A percentile compares a stretch with the other conserved stretches of the same genome.
Conservation (phyloP, 139 green algal genomes). For the Parachlorella kessleri region DNA sequence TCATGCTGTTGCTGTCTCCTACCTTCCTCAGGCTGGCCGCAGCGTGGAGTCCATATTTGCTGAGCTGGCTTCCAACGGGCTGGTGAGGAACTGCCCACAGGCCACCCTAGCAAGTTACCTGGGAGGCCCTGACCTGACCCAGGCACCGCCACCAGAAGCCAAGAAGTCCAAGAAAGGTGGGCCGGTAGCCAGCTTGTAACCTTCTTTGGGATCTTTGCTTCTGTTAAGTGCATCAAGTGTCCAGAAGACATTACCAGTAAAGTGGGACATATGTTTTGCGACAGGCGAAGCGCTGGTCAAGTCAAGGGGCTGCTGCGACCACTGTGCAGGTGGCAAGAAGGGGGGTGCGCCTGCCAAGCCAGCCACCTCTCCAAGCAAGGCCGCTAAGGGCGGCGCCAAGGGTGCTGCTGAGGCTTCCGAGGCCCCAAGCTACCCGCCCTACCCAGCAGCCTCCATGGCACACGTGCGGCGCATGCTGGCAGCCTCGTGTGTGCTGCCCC, state of each 20-base stretch:
- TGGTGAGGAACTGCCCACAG: slow-evolving; percentile 61
- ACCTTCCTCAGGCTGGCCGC: slow-evolving; percentile 64
- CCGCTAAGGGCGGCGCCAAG: slow-evolving; percentile 15
- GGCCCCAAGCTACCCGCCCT: too few relatives aligned
- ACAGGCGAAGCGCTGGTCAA: too few relatives aligned
- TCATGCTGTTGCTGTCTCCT: too few relatives aligned
- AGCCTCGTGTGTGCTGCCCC: slow-evolving; percentile 80
- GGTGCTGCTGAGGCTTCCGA: neutral
- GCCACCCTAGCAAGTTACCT: slow-evolving; percentile 71
- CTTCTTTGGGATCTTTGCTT: too few relatives aligned
- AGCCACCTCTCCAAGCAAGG: neutral
- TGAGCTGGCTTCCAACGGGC: slow-evolving; percentile 80
- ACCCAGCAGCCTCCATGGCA: slow-evolving; percentile 69
- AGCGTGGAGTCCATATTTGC: slow-evolving; percentile 86
- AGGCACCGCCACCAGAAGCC: neutral
- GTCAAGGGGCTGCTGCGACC: too few relatives aligned
- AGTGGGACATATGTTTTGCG: too few relatives aligned
- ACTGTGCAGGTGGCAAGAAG: neutral
- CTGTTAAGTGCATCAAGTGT: too few relatives aligned
- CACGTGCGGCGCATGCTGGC: slow-evolving; percentile 78
- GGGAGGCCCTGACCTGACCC: slow-evolving; percentile 32
- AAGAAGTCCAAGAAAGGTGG: slow-evolving; percentile 45
- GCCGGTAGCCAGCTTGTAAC: too few relatives aligned
- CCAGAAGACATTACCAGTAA: too few relatives aligned
- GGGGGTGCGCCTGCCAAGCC: neutral